A percentile compares a stretch with the other conserved stretches of the same genome.
Conservation (phyloP, 2,329 filamentous ascomycete species). For the Dactylellina cionopaga region DNA sequence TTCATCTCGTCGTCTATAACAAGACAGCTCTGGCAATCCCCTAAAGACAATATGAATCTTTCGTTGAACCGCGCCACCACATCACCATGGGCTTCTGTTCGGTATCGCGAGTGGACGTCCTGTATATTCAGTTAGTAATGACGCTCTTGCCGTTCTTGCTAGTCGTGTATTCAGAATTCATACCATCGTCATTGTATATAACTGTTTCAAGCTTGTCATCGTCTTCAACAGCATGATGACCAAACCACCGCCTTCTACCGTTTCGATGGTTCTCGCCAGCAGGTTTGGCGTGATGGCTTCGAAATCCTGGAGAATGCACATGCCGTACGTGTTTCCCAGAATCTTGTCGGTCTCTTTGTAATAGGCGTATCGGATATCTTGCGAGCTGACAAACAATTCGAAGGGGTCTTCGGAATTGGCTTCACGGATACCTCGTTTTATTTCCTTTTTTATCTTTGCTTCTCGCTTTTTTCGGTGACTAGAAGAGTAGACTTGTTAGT, state of each 20-base stretch:
- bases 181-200: constrained; percentile 91
- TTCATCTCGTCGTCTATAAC: constrained; percentile 98
- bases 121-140: constrained; percentile 25
- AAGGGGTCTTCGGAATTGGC: constrained; percentile 93
- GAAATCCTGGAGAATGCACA: constrained; percentile 98
- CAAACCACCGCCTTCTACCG: constrained; percentile 93
- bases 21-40: constrained; percentile 92
- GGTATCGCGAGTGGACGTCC: constrained; percentile 93
- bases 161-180: neutral
- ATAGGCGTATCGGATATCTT: constrained; percentile 98
- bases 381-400: constrained; percentile 93
- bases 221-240: constrained; percentile 92
- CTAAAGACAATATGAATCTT: constrained; percentile 91
- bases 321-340: constrained; percentile 95
- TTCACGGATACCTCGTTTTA: constrained; percentile 92
- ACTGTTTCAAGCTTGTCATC: constrained; percentile 95
- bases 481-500: neutral
- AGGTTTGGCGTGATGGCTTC: constrained; percentile 98
- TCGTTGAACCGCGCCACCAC: constrained; percentile 97
- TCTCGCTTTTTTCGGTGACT: constrained; percentile 98
- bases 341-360: constrained; percentile 99
- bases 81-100: constrained; percentile 94
- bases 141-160: neutral
- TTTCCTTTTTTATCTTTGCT: constrained; percentile 97
- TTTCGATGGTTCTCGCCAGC: constrained; percentile 92